phyloP scores from a whole-genome alignment of 192 early-diverging fungal genomes.

The Chytriomyces sp. region DNA sequence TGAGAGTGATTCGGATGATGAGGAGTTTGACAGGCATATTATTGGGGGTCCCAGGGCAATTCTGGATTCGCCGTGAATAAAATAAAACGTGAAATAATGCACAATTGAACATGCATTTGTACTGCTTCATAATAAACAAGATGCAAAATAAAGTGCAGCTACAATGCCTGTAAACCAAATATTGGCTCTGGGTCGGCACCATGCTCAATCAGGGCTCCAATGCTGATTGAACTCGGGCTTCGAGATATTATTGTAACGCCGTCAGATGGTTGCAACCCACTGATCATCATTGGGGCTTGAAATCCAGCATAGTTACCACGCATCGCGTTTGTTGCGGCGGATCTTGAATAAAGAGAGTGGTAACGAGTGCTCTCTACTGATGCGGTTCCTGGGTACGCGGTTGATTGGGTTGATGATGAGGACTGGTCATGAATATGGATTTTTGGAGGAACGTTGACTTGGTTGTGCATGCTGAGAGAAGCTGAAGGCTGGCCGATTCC shows the following conservation, averaged over 20 bases:
- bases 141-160: neutral
- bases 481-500: too few species aligned
- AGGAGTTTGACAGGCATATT: slow-evolving; percentile 37
- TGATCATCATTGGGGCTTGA: neutral
- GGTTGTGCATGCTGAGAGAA: too few species aligned
- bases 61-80: slow-evolving; percentile 46
- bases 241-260: slow-evolving; percentile 7
- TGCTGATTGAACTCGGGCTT: neutral
- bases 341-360: neutral
- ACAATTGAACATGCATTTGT: too few species aligned
- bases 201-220: slow-evolving; percentile 10
- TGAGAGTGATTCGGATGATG: slow-evolving; percentile 45
- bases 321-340: neutral
- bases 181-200: neutral
- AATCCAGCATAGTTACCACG: neutral
- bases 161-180: slow-evolving; percentile 15
- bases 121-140: neutral
- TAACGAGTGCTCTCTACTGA: neutral
- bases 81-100: neutral
- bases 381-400: neutral
- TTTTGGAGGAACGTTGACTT: neutral
- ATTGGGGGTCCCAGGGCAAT: slow-evolving; percentile 53
- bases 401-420: neutral
- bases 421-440: neutral
- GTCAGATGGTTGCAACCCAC: neutral